phyloP scores from a whole-genome alignment of 2,329 filamentous ascomycete species.

The Hawksworthiomyces lignivorus region DNA sequence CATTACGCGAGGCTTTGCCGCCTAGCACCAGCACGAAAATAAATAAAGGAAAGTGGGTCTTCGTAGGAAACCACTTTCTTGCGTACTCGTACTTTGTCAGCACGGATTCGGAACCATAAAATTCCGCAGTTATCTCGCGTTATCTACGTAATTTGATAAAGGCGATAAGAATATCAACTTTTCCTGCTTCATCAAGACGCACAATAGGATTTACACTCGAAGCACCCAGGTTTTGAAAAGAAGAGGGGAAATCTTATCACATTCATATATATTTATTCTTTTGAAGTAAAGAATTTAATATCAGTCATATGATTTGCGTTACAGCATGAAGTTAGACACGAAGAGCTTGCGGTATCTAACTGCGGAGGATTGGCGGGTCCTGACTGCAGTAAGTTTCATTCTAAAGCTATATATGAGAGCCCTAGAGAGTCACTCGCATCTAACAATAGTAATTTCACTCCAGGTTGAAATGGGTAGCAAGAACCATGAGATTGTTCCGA shows the following conservation, averaged over 20 bases:
- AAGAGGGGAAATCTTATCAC: no score
- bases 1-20: constrained; percentile 31
- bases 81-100: no score
- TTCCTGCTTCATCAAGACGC: no score
- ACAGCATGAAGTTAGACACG: constrained; percentile 88
- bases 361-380: constrained; percentile 88
- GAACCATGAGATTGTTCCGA: constrained; percentile 96
- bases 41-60: constrained; percentile 2
- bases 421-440: no score
- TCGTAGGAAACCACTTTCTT: constrained; percentile 1
- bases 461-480: constrained; percentile 90
- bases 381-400: constrained; percentile 65
- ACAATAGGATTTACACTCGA: no score
- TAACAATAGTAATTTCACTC: neutral
- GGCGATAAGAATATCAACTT: no score
- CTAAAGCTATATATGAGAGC: no score
- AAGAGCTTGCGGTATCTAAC: constrained; percentile 89
- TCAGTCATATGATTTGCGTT: no score
- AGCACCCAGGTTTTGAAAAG: no score
- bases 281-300: no score
- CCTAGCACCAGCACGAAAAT: constrained; percentile 18
- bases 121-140: constrained; percentile 8
- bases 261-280: no score
- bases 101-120: constrained; percentile 4
- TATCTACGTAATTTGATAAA: no score